Conservation (phyloP, 208 protist genomes). For the Strigomonas oncopelti region DNA sequence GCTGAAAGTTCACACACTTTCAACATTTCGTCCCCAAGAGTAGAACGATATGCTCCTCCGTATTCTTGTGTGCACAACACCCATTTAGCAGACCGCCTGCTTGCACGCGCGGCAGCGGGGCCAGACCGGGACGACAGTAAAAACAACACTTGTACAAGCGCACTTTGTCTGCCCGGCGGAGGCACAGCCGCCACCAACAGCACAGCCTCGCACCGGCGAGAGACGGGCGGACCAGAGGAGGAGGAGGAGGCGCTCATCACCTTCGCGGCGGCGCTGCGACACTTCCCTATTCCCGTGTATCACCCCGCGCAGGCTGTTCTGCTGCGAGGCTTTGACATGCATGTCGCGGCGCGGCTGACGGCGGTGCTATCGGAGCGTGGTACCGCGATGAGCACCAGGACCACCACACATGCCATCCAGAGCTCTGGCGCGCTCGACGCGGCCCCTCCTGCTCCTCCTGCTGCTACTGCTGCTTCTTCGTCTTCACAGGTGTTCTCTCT, state of each 20-base stretch:
- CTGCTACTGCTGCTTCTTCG: not conserved
- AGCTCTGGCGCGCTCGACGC: no score
- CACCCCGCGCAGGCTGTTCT: not conserved
- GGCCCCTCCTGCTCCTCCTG: no score
- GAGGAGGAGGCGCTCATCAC: not conserved
- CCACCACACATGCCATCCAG: no score
- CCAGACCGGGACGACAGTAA: no score
- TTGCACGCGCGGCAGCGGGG: not conserved
- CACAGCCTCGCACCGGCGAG: no score
- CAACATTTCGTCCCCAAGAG: no score
- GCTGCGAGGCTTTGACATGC: not conserved
- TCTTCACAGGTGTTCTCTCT: no score
- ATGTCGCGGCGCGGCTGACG: not conserved
- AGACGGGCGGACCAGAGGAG: not conserved
- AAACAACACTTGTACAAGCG: no score
- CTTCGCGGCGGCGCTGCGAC: not conserved
- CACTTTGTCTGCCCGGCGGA: no score
- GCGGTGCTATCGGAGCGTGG: not conserved
- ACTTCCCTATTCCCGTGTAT: not conserved
- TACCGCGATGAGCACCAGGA: not conserved
- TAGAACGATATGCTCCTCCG: no score
- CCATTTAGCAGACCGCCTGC: not conserved
- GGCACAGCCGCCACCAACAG: no score
- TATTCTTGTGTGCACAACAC: not conserved
- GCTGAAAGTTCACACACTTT: no score